These are phyloP conservation scores for Elongisporangium undulatum DNA, from an alignment of 352 stramenopile species.

Conservation along the genomic window DNA sequence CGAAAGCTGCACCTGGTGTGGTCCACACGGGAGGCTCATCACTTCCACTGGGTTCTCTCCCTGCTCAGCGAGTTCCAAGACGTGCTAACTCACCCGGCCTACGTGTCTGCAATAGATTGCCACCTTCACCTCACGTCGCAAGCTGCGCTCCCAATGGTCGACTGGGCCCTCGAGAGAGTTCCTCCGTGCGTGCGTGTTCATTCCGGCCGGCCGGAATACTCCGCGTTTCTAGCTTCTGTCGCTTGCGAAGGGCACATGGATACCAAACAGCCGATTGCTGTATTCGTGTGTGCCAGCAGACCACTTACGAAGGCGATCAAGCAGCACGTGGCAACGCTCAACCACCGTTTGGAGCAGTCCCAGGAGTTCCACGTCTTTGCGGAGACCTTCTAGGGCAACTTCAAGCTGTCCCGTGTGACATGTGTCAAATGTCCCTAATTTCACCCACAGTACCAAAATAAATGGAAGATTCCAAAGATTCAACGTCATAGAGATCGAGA, in stretches of 20 bases:
- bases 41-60: constrained; percentile 14
- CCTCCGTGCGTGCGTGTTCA: constrained; percentile 5
- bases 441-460: not conserved
- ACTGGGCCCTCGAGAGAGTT: not conserved
- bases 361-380: constrained; percentile 20
- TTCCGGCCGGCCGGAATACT: constrained; percentile 9
- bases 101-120: constrained; percentile 5
- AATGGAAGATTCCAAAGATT: not conserved
- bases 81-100: constrained; percentile 8
- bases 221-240: constrained; percentile 1
- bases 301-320: constrained; percentile 21
- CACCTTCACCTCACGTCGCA: constrained; percentile 18
- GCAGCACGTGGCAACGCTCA: constrained; percentile 6
- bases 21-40: constrained; percentile 14
- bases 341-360: not conserved
- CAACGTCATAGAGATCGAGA: too few species aligned
- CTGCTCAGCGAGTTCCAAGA: constrained; percentile 23
- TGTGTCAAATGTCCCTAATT: not conserved
- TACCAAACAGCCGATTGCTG: constrained; percentile 1
- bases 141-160: not conserved
- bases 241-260: not conserved
- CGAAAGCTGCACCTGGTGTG: constrained; percentile 8
- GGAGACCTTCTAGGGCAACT: constrained; percentile 19
- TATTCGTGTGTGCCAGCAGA: constrained; percentile 22
- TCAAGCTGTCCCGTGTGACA: not conserved